Evolutionary conservation across 78 protist genomes (phyloP), one percentile per base, ranked within the genome.

Genomic region (Dictyostelium discoideum): DNA sequence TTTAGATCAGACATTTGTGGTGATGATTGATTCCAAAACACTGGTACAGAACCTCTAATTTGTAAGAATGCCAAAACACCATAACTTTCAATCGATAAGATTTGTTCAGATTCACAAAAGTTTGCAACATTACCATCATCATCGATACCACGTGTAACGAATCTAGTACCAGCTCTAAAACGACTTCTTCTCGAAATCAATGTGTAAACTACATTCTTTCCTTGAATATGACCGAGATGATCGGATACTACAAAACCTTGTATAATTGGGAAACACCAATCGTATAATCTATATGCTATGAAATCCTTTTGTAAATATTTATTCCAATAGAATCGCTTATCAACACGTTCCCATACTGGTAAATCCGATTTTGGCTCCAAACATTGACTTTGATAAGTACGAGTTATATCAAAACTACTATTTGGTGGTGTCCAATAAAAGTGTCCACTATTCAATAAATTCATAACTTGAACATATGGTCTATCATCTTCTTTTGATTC

Each of bases 101-200:
- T 60, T 85, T 97, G 98, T 83, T 98, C 98, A 10, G 98, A 92
- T 60, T 98, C 98, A 18, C 87, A 97, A 87, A 92, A 96, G 86
- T 98, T 98, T 86, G 99, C 99, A 26, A 97, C 98, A 81, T 90
- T 81, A 8, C 99, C 98, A 42, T 93, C 96, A 80, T 92, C 98
- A 77, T 98, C 98, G 8, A 98, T 89, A 48, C 99, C 99, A 50
- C 99, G 93, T 3, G 96, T 92, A 57, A 93, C 82, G 88, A 90
- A 97, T 10, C 99, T 85, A 5, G 96, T 96, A 16, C 99, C 99
- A 2, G 98, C 97, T 2, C 98, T 85, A 40, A 92, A 93, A 39
- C 97, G 48, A 50, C 93, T 60, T 37, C 89, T 73, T 29, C 99
- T 85, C 5, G 97, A 87, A 14, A 98, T 60, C 42, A 97, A 37